Base-by-base conservation (phyloP, 1,284 basidiomycete genomes). In the Vanrija sp. region DNA sequence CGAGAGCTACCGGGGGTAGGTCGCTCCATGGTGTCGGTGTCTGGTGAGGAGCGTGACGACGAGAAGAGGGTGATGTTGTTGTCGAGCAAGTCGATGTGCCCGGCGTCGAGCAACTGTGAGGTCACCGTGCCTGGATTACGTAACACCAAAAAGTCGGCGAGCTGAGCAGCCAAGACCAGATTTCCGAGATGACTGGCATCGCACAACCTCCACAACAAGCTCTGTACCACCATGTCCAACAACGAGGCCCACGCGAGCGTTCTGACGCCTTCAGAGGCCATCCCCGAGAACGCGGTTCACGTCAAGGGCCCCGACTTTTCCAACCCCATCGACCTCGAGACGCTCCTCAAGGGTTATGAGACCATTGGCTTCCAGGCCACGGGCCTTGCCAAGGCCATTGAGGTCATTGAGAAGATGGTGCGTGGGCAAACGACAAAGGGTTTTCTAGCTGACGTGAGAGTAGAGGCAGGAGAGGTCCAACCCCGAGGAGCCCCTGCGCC, bases 281-380 rank as follows among this genome's bases (percentile, higher is more conserved):
- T 94, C n/a, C 83, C 89, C 8, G 79, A 81, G 6, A 77, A 83
- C 49, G 84, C 88, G 0, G 76, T 89, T 9, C 80, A 88, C 25
- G 88, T 98, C 23, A 77, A 84, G 68, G 95, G 95, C 0, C 96
- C 96, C 4, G 83, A 95, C 75, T 88, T 98, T 65, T 88, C 91
- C 57, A 73, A 83, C 35, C 76, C 80, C 7, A 72, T 86, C 37
- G 84, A 85, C 41, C 79, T 98, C 24, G 79, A 86, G 45, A 78
- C 82, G 36, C 81, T 99, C 60, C 76, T 99, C 41, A 73, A 78
- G 41, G 85, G 83, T 65, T 98, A 96, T 78, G 84, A 88, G 67
- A 83, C 85, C 19, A 96, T 98, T 49, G 95, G 95, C 15, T 98
- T 98, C 70, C 95, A 98, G 73, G 95, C 95, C 15, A 92, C 86